Base-by-base conservation (phyloP, 2,329 filamentous ascomycete genomes). In the Colletotrichum acutatum region DNA sequence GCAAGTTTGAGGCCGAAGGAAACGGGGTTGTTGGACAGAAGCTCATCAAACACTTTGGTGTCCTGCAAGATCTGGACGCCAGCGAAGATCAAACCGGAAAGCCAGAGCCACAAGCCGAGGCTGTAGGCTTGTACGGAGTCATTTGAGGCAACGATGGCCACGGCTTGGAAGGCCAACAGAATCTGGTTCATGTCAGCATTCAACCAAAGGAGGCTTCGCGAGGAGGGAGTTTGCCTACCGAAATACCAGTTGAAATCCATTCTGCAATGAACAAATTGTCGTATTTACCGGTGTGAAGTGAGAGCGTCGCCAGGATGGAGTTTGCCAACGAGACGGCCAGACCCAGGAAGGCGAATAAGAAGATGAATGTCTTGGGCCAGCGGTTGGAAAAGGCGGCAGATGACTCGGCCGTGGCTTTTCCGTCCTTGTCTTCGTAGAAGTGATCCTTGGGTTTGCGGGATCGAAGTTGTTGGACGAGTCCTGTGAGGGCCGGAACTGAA, bases 361-460 rank as follows among this genome's bases (percentile, higher is more conserved):
- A 78, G 57, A 93, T 84, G 26, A 85, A 78, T 4, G 84, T 74
- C 78, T 92, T 93, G 66, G 91, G 87, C 70, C 86, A 77, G 70
- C 84, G 89, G 75, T 90, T 88, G 32, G 92, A 92, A 78, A 92
- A 95, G 52, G 85, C 86, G 26, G 86, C 86, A 65, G 90, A 79
- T 1, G 91, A 90, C 78, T 92, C 90, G 53, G 89, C 86, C 0
- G 90, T 92, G 37, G 91, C 92, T 75, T 88, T 86, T 61, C 93
- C 93, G 81, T 95, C 93, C 74, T 87, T 83, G 78, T 95, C 93
- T 76, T 91, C 84, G 78, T 95, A 95, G 14, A 86, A 83, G 12
- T 86, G 82, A 53, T 87, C 83, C 70, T 71, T 75, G 9, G 82
- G 80, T 5, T 78, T 78, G 28, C 80, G 80, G 52, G 79, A 77